Base-by-base conservation (phyloP, 768 basidiomycete species). In the Mycena leptocephala region DNA sequence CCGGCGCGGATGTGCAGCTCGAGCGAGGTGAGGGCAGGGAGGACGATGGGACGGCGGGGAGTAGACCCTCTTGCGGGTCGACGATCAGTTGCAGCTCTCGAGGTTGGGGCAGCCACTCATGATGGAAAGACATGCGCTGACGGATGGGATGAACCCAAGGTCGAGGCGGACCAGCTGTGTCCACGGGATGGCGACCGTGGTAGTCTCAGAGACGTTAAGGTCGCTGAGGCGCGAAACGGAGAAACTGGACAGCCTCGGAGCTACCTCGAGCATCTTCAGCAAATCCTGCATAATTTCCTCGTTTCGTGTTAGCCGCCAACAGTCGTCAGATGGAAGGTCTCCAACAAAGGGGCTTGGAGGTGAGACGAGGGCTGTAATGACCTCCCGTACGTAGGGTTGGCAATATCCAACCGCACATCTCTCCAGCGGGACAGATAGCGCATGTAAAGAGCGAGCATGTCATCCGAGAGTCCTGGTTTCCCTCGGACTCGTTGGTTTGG, bases 401-500 rank as follows among this genome's bases (percentile, higher is more conserved):
- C 80, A 30, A 85, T 75, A 55, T 84, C 80, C 62, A 86, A 79
- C 33, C 81, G 81, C 51, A 87, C 77, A 63, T 83, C 79, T 66
- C 76, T 75, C 85, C 85, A 86, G 59, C 83, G 84, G 53, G 80
- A 61, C 39, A 80, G 81, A 67, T 83, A 81, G 24, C 76, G 76
- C 48, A 82, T 82, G 77, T 84, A 84, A n/a, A 86, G 74, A 55
- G 81, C 80, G 14, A 85, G 80, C 14, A 85, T 77, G 46, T 81
- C 79, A 46, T 82, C 80, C 30, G 84, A 78, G 6, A 78, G 76
- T 81, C 75, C 43, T 83, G 80, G 65, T 84, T 84, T 35, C 74
- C 80, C 63, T 79, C 79, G 30, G 83, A 84, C 70, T 84, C 84
- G 76, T 84, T 85, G 35, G 81, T 81, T 73, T 86, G 86, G 62